Evolutionary conservation across 2,329 filamentous ascomycete genomes (phyloP), one percentile per base, ranked within the genome.

Genomic region (Akanthomyces lecanii): DNA sequence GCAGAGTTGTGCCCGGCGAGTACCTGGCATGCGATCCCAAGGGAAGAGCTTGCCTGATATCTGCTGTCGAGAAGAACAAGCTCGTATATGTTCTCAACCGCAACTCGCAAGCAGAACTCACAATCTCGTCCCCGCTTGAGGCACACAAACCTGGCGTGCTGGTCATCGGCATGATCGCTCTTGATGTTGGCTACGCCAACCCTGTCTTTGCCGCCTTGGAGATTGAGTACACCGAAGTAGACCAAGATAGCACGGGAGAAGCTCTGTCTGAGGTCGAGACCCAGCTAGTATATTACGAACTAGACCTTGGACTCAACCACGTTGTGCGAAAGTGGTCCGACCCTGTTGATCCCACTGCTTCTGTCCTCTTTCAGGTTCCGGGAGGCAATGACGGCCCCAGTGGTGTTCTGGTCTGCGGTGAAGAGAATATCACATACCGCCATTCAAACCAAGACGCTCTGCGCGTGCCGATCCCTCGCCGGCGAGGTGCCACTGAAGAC

Each of bases 51-150:
- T 97, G 94, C 73, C 83, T 99, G 73, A 91, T 98, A 65, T 92
- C 95, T 11, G 94, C 93, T 5, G 84, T 94, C 62, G 96, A 99
- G 79, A 99, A 99, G 84, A 99, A 98, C 80, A 99, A 99, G 80
- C 89, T 99, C 63, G 95, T 99, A 69, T 99, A 99, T 77, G 94
- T 99, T 71, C 83, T 99, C 69, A 98, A 98, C 76, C 89, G 96
- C 67, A 96, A 97, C 77, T 86, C 92, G 3, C 92, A 98, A 76
- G 93, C 93, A 21, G 91, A 97, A 75, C 86, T 99, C 70, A 96
- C 93, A 47, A 99, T 99, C 57, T 99, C 95, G 5, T 99, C 95
- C 16, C 95, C 95, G 0, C 83, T 99, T 21, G 96, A 99, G 77
- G 96, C 95, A 2, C 94, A 99, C 77, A 96, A 95, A 75, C 87